Base-by-base conservation (phyloP, 306 rosid genomes). In the Vigna hirtella region DNA sequence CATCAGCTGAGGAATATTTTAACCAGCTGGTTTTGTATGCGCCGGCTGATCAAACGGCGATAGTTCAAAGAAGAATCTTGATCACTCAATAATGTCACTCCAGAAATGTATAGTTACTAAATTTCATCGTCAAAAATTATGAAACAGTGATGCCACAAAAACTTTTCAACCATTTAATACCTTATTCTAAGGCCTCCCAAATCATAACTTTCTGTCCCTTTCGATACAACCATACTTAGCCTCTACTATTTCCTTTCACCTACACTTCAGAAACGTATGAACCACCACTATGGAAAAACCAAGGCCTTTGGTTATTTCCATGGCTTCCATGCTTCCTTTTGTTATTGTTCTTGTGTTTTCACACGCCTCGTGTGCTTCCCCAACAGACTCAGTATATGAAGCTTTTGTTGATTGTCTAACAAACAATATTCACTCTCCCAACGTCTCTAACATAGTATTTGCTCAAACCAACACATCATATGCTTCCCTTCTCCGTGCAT, bases 391-490 rank as follows among this genome's bases (percentile, higher is more conserved):
- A 14, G 18, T 14, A 6, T 59, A 59, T 14, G 66, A 0, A 26
- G 28, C 66, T 28, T 59, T 59, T 59, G 40, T 59, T 59, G 40
- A 59, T 7, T 59, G 66, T 59, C 17, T 59, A 59, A 59, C 2
- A 13, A 59, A 59, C 42, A 28, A 59, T 28, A 26, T 6, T 59
- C 15, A 59, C 17, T 26, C 42, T 28, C 40, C 42, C 12, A 61
- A 61, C 43, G 30, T 30, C 42, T 61, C 66, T 30, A 30, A 15
- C 20, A 61, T 61, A 6, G 66, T 30, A 2, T 61, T 30, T 61
- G 66, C 66, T 15, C 66, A 30, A 61, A 61, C 66, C 43, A 61
- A 61, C 20, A 0, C 66, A 14, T 61, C 66, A 4, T 59, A 59
- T 6, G 2, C 17, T 28, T 59, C 66, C 40, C 14, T 59, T 59